Evolutionary conservation across 495 filamentous ascomycete genomes (phyloP), one percentile per base, ranked within the genome.

Genomic region (Lasiosphaeriaceae sp.): DNA sequence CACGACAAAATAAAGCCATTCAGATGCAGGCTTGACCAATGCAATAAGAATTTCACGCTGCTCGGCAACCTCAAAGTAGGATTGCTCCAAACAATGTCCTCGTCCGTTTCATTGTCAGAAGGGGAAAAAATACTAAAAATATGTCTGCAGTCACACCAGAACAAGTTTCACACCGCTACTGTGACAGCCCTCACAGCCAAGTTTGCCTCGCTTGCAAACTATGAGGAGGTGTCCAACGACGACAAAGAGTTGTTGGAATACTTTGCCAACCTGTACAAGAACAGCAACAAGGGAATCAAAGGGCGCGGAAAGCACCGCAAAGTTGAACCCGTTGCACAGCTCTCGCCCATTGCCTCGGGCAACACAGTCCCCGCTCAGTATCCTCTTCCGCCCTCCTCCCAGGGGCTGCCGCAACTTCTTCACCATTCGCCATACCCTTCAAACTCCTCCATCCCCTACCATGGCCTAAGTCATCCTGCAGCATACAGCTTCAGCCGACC

Each of bases 261-360:
- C 68, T 95, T 97, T 61, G 83, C 86, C 2, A 80, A 80, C 1
- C 73, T 96, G 19, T 96, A 96, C 80, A 96, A 96, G 77, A 93
- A 96, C 70, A 91, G 87, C 71, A 97, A 97, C 78, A 96, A 96
- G 71, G 93, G 93, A 2, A 96, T 97, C 76, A 97, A 97, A 71
- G 93, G 93, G 7, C 86, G 93, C 12, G 93, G 93, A 19, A 92
- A 92, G 70, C 86, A 94, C 68, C 81, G 90, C 46, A 84, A 79
- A 57, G 78, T 82, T 21, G 61, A 63, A 8, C 55, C 66, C 14
- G 64, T 66, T 31, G 11, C 57, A 17, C 66, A 62, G 8, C 35
- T 35, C 19, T 39, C 59, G 19, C 52, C 57, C 3, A 31, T 46
- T 2, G 34, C 49, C 12, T 19, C 39, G 1, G 39, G 39, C 29